Percentiles rank a stretch among this genome's conserved stretches.
Conservation (phyloP, 768 basidiomycete genomes). For the Naganishia friedmannii region DNA sequence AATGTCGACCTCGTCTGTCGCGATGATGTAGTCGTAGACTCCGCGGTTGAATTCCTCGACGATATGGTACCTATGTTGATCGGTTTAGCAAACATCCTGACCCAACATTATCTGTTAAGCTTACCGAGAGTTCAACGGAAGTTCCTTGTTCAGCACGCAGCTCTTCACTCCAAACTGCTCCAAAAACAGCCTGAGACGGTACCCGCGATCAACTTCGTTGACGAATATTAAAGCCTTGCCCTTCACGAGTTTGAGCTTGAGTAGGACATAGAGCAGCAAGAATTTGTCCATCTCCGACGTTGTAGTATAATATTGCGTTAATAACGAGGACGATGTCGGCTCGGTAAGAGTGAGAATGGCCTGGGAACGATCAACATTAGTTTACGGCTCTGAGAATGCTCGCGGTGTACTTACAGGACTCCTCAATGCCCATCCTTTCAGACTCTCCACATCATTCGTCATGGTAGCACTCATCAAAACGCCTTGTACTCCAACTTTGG, state of each 20-base stretch:
- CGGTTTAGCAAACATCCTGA: constrained; percentile 16
- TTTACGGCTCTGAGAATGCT: not conserved
- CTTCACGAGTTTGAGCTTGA: constrained; percentile 90
- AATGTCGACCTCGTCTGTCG: constrained; percentile 79
- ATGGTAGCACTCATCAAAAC: constrained; percentile 97
- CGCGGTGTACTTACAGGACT: constrained; percentile 67
- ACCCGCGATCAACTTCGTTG: constrained; percentile 89
- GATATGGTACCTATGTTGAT: constrained; percentile 70
- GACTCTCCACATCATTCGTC: constrained; percentile 87
- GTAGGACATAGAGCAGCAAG: constrained; percentile 88
- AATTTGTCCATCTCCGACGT: constrained; percentile 97
- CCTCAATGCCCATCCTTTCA: constrained; percentile 81
- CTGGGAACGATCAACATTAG: constrained; percentile 52
- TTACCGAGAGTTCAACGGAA: constrained; percentile 88
- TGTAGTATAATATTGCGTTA: constrained; percentile 77
- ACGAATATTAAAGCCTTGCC: constrained; percentile 97
- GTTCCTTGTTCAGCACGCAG: constrained; percentile 91
- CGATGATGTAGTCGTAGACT: constrained; percentile 97
- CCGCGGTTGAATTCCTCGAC: constrained; percentile 99
- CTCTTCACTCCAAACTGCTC: constrained; percentile 96
- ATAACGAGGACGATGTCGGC: constrained; percentile 73
- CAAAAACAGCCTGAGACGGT: constrained; percentile 93
- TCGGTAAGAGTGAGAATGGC: constrained; percentile 83
- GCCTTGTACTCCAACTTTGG: constrained; percentile 64
- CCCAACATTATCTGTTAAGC: not conserved